A percentile compares a stretch with the other conserved stretches of the same genome.
These are phyloP conservation scores for Saprolegnia parasitica DNA, from an alignment of 352 stramenopile genomes.

Conservation along the genomic window DNA sequence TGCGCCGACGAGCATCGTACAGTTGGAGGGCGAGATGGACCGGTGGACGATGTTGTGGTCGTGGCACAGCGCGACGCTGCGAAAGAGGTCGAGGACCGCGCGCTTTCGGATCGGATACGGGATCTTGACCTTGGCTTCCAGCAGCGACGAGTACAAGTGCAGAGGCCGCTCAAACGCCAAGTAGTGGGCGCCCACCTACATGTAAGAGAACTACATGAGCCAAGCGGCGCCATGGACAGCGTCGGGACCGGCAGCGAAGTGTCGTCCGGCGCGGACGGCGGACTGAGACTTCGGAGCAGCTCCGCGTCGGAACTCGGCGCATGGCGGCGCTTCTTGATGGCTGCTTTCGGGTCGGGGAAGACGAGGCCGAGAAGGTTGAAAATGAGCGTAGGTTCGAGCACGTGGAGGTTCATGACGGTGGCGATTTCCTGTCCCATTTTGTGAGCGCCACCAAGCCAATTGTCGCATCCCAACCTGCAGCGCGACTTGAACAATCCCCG, in stretches of 20 bases:
- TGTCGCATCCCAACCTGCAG: conserved; percentile 46
- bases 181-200: conserved; percentile 49
- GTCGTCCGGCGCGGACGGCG: background rate
- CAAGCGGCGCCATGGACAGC: conserved; percentile 36
- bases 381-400: conserved; percentile 46
- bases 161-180: conserved; percentile 73
- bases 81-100: conserved; percentile 66
- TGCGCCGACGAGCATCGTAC: conserved; percentile 31
- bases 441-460: background rate
- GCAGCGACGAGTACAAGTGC: conserved; percentile 68
- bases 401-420: conserved; percentile 29
- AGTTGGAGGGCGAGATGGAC: conserved; percentile 59
- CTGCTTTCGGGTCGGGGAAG: conserved; percentile 43
- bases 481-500: conserved; percentile 48
- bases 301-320: background rate
- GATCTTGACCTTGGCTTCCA: conserved; percentile 53
- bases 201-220: conserved; percentile 31
- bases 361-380: conserved; percentile 60
- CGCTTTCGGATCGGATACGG: conserved; percentile 52
- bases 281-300: background rate
- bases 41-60: conserved; percentile 71
- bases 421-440: conserved; percentile 5
- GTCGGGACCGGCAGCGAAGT: background rate
- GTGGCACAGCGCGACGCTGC: conserved; percentile 54
- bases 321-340: conserved; percentile 27